A percentile compares a stretch with the other conserved stretches of the same genome.
These are phyloP conservation scores for Termitomyces sp. DNA, from an alignment of 768 basidiomycete species.

Conservation along the genomic window DNA sequence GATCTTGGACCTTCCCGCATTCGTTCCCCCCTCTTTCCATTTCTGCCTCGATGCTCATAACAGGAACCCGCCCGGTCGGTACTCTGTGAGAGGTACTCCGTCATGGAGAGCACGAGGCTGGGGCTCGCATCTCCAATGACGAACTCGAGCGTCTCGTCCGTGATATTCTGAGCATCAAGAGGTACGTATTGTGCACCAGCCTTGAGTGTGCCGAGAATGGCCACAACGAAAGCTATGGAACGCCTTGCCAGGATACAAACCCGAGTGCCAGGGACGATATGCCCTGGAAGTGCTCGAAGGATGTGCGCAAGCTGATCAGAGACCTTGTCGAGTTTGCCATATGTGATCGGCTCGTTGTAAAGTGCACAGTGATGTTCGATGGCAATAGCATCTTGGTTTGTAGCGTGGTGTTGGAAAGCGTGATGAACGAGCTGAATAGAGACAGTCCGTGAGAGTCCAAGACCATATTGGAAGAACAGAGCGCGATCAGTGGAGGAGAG, in stretches of 20 bases:
- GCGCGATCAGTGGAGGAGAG: conserved; percentile 31
- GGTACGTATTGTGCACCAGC: conserved; percentile 57
- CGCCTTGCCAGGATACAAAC: conserved; percentile 52
- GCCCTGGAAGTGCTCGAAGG: conserved; percentile 29
- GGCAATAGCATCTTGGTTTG: conserved; percentile 37
- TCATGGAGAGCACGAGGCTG: conserved; percentile 34
- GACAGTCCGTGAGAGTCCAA: conserved; percentile 28
- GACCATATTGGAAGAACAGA: conserved; percentile 39
- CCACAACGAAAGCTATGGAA: conserved; percentile 46
- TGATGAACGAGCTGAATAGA: conserved; percentile 49
- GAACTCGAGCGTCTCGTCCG: conserved; percentile 46
- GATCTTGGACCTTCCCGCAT: conserved; percentile 32
- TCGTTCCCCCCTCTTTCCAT: conserved; percentile 23
- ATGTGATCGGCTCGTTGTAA: conserved; percentile 36
- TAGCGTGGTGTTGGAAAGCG: conserved; percentile 45
- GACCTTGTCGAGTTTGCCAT: conserved; percentile 40
- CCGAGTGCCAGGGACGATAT: conserved; percentile 41
- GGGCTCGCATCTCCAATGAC: conserved; percentile 43
- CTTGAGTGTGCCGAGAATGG: conserved; percentile 49
- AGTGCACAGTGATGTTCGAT: conserved; percentile 38
- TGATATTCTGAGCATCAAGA: conserved; percentile 50
- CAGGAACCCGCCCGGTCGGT: conserved; percentile 14
- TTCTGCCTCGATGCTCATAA: conserved; percentile 26
- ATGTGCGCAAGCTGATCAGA: conserved; percentile 40
- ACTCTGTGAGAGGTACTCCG: conserved; percentile 35